Evolutionary conservation across 495 filamentous ascomycete species (phyloP).

Genomic region (Staphylotrichum tortipilum): DNA sequence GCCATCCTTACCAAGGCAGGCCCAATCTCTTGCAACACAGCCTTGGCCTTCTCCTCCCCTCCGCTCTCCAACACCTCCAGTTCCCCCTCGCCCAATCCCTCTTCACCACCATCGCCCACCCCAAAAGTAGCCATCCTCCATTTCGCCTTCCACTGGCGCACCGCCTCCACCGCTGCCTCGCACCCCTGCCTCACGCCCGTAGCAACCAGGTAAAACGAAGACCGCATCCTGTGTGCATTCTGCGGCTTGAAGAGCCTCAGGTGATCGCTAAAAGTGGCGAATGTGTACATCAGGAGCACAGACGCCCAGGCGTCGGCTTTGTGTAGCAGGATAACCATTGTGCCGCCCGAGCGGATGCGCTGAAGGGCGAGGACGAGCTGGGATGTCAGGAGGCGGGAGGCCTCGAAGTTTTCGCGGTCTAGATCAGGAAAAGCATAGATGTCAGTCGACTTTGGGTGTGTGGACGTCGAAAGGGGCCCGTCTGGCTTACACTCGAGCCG

Average conservation of each 20-base stretch:
- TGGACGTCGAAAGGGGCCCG: no score
- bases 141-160: conserved; percentile 33
- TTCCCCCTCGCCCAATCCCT: not conserved
- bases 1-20: conserved; percentile 27
- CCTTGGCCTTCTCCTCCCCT: conserved; percentile 16
- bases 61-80: not conserved
- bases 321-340: conserved; percentile 44
- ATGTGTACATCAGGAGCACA: conserved; percentile 31
- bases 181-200: conserved; percentile 31
- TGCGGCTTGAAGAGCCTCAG: conserved; percentile 43
- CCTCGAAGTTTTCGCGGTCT: conserved; percentile 38
- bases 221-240: conserved; percentile 32
- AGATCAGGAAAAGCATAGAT: not conserved
- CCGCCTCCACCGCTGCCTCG: conserved; percentile 26
- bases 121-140: conserved; percentile 44
- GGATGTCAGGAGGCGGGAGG: conserved; percentile 27
- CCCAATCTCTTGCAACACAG: conserved; percentile 38
- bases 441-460: no score
- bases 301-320: conserved; percentile 38
- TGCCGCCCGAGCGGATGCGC: conserved; percentile 37
- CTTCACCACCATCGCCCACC: not conserved
- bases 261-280: conserved; percentile 34
- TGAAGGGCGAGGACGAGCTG: conserved; percentile 45
- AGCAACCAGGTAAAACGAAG: conserved; percentile 51
- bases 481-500: conserved; percentile 14